Conservation (phyloP, 192 early-diverging fungal genomes). For the Backusella australiensis region DNA sequence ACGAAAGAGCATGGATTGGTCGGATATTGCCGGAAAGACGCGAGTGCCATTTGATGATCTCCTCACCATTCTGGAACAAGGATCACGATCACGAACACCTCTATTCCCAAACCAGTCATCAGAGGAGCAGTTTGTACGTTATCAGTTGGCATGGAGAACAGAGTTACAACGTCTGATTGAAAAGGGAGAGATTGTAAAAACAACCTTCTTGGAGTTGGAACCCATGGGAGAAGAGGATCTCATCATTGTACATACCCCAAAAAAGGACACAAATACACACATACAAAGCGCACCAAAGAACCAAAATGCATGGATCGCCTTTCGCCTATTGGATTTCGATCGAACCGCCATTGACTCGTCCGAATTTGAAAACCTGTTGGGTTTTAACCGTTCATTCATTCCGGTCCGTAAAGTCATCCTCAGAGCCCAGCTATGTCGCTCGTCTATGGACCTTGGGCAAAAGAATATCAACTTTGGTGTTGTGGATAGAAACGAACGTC, state of each 20-base stretch:
- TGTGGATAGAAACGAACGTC: slow-evolving; percentile 78
- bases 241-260: slow-evolving; percentile 71
- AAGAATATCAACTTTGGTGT: slow-evolving; percentile 95
- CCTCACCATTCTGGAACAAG: slow-evolving; percentile 60
- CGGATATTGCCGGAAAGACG: slow-evolving; percentile 27
- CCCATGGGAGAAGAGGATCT: slow-evolving; percentile 63
- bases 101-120: slow-evolving; percentile 62
- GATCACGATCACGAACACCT: slow-evolving; percentile 50
- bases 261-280: slow-evolving; percentile 46
- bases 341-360: slow-evolving; percentile 63
- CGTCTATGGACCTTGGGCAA: slow-evolving; percentile 92
- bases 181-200: slow-evolving; percentile 63
- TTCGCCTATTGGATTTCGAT: slow-evolving; percentile 84
- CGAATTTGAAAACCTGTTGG: slow-evolving; percentile 71
- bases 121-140: slow-evolving; percentile 73
- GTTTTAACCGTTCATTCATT: slow-evolving; percentile 51
- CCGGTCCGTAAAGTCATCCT: slow-evolving; percentile 90
- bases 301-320: slow-evolving; percentile 78
- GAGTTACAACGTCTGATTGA: slow-evolving; percentile 72
- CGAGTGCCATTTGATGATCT: slow-evolving; percentile 53
- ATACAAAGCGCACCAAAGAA: slow-evolving; percentile 74
- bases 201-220: slow-evolving; percentile 56
- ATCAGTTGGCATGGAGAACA: slow-evolving; percentile 58
- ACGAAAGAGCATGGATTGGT: slow-evolving; percentile 31
- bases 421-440: slow-evolving; percentile 74